Evolutionary conservation across 352 stramenopile species (phyloP), one percentile per base, ranked within the genome.

Genomic region (Globisporangium iwayamae): DNA sequence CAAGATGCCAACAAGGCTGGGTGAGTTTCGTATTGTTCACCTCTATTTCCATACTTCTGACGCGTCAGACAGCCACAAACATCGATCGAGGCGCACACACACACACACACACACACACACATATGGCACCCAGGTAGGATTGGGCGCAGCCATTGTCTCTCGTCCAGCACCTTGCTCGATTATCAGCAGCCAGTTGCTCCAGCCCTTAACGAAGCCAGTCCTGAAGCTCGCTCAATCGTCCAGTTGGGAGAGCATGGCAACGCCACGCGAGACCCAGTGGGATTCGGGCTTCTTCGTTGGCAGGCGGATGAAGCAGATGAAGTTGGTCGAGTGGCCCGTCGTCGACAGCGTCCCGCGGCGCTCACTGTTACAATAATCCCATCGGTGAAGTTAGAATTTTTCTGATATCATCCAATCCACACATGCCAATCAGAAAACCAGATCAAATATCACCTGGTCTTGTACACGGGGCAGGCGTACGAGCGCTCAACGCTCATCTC

Each of bases 381-480:
- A 13, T 38, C 2, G 22, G n/a, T 5, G 8, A 7, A 16, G 30
- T 58, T 45, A 58, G 52, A 11, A 36, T 11, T 32, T 32, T 22
- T 39, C n/a, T 43, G 34, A 22, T 38, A 18, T 16, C 25, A 32
- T 20, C 34, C 18, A 46, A 28, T 28, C 9, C n/a, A 25, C 30
- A 43, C 13, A 32, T 18, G 10, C 2, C 52, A 45, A 18, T 5
- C 30, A 39, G 38, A n/a, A 32, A 30, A 56, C 2, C 3, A 63
- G 16, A 39, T 30, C 3, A 14, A 61, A 36, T 53, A 65, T 43
- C 51, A 88, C 85, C 86, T 84, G 10, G 93, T 98, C 76, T 97
- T 98, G 78, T 98, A 98, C n/a, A 98, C 87, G 25, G 93, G 94
- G 60, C 93, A 98, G 36, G 82, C 81, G 74, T 98, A 98, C 28